A percentile compares a stretch with the other conserved stretches of the same genome.
phyloP scores from a whole-genome alignment of 2,329 filamentous ascomycete species.

The Diaporthe vaccinii region DNA sequence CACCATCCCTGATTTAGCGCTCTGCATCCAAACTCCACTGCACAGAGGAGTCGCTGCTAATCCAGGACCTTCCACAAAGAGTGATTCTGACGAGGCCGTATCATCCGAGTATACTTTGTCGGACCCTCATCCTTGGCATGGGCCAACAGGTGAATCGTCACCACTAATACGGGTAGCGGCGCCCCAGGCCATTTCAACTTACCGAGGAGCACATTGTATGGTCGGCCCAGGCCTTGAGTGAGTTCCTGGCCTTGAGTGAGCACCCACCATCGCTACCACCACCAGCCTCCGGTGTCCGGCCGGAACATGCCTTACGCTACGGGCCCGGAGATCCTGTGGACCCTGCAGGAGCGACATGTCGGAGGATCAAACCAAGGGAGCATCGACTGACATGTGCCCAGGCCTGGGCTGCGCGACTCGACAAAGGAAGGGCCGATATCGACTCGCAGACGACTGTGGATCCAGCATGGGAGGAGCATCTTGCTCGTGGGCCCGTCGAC shows the following conservation, averaged over 20 bases:
- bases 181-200: no score
- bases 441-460: not conserved
- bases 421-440: constrained; percentile 25
- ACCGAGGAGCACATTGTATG: no score
- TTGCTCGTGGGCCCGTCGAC: constrained; percentile 3
- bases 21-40: not conserved
- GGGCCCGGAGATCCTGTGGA: not conserved
- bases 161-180: not conserved
- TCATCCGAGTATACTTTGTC: not conserved
- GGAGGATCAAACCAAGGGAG: not conserved
- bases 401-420: constrained; percentile 19
- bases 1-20: constrained; percentile 15
- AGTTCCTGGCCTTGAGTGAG: no score
- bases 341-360: not conserved
- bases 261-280: not conserved
- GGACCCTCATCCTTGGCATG: not conserved
- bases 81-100: not conserved
- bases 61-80: not conserved
- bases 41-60: constrained; percentile 19
- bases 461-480: constrained; percentile 8
- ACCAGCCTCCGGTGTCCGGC: not conserved
- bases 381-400: constrained; percentile 22
- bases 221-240: no score
- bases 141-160: not conserved
- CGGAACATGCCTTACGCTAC: not conserved